Percentiles rank a stretch among this genome's conserved stretches.
Conservation (phyloP, 2,329 filamentous ascomycete species). For the Diaporthe nobilis region DNA sequence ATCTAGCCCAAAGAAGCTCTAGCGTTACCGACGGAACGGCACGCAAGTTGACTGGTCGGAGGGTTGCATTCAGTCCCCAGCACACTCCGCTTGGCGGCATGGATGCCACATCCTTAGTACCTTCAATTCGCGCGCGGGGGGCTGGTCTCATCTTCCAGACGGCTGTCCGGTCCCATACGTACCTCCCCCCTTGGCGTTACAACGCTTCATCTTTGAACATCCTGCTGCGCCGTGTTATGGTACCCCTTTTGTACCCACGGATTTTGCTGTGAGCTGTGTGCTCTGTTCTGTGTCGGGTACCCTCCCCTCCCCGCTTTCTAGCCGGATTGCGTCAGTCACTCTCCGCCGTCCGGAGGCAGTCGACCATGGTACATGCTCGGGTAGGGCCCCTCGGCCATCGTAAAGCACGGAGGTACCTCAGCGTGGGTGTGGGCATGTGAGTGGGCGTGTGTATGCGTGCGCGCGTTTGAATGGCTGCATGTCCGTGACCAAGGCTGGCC, state of each 20-base stretch:
- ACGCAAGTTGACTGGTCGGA: constrained; percentile 16
- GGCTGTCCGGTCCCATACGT: background rate
- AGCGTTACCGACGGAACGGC: constrained; percentile 35
- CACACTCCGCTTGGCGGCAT: background rate
- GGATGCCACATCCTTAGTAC: background rate
- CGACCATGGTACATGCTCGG: constrained; percentile 3
- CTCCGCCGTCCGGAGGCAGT: background rate
- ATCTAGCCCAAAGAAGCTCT: background rate
- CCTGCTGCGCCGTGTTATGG: constrained; percentile 23
- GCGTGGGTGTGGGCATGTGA: background rate
- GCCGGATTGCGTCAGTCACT: constrained; percentile 20
- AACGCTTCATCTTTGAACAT: constrained; percentile 9
- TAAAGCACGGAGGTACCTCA: background rate
- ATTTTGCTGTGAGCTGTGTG: background rate
- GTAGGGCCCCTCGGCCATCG: background rate
- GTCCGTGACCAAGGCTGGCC: constrained; percentile 1
- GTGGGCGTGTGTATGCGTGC: background rate
- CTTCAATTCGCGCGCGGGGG: constrained; percentile 19
- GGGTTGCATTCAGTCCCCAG: constrained; percentile 32
- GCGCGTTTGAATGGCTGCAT: constrained; percentile 5
- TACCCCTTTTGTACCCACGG: background rate
- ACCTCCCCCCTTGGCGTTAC: background rate
- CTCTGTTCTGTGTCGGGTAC: background rate
- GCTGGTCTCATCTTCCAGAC: constrained; percentile 23
- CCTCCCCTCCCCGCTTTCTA: constrained; percentile 22